Evolutionary conservation across 1,284 basidiomycete genomes (phyloP).

Genomic region (Fomitiporia mediterranea): DNA sequence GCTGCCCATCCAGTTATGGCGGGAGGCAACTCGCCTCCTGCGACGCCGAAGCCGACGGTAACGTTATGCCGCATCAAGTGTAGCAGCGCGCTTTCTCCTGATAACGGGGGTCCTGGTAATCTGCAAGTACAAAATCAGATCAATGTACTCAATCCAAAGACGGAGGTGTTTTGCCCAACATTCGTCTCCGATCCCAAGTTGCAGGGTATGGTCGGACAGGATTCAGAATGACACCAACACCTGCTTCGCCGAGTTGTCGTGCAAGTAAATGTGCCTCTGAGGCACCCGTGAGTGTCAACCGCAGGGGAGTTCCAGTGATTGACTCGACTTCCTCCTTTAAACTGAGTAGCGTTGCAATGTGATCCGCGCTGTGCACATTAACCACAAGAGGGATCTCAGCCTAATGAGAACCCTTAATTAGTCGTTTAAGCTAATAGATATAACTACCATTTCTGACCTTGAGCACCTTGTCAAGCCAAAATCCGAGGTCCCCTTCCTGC

Average conservation of each 20-base stretch:
- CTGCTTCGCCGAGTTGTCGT: conserved; percentile 60
- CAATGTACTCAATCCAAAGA: background rate
- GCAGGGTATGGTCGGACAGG: conserved; percentile 55
- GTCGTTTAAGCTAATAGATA: background rate
- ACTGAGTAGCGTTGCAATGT: conserved; percentile 69
- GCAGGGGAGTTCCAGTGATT: conserved; percentile 48
- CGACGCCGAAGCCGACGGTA: conserved; percentile 43
- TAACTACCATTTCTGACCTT: conserved; percentile 43
- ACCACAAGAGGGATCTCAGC: conserved; percentile 62
- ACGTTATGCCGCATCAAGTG: conserved; percentile 38
- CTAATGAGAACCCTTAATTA: conserved; percentile 17
- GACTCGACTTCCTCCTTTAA: conserved; percentile 71
- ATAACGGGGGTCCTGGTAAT: conserved; percentile 42
- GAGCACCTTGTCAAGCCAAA: conserved; percentile 54
- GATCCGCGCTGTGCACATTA: conserved; percentile 64
- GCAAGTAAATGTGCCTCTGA: conserved; percentile 75
- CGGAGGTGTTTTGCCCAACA: conserved; percentile 36
- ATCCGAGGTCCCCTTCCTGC: conserved; percentile 35
- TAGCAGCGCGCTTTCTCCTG: conserved; percentile 34
- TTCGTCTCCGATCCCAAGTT: conserved; percentile 65
- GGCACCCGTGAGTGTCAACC: conserved; percentile 68
- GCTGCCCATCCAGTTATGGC: conserved; percentile 12
- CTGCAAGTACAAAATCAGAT: conserved; percentile 22
- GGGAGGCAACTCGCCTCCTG: conserved; percentile 36
- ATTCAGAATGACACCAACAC: conserved; percentile 70